Evolutionary conservation across 495 filamentous ascomycete species (phyloP), one percentile per base, ranked within the genome.

Genomic region (Hyaloscypha bicolor): DNA sequence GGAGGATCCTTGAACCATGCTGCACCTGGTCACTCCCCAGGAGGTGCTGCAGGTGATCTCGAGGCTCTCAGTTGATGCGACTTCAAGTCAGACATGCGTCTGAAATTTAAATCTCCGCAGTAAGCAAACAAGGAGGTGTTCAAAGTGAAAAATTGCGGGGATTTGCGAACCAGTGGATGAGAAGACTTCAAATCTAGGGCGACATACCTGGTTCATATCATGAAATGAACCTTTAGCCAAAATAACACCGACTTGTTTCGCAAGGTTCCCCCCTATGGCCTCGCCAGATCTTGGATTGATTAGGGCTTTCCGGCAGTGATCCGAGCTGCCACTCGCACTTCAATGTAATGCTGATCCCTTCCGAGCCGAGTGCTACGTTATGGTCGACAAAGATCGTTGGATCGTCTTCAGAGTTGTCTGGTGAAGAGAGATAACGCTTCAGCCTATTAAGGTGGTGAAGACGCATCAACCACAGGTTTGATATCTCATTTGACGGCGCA

Each of bases 1-100:
- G 6, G 5, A 29, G 6, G 53, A 3, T 56, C 53, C 21, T 56
- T 56, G 21, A 56, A 29, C 53, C 53, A 29, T 56, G 53, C 29
- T 25, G 8, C 22, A 56, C 12, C 29, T 56, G 53, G 29, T 3
- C 19, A 29, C 53, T 9, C 4, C 9, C 25, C 4, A 30, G 21
- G 53, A 9, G 9, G 6, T 56, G 53, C 53, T 56, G 53, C 53
- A 56, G 53, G 53, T 31, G 53, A 31, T 29, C 21, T 29, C 8
- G 53, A 31, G 53, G 53, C 53, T 56, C 29, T 16, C 53, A 4
- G 53, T 56, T 56, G 53, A 56, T 56, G 29, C 16, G 53, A 25
- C 53, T 56, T 56, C 53, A 29, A 6, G 19, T 30, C 53, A 29
- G 29, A 9, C 53, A 56, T 56, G 29, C 53, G 29, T 56, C 53